Evolutionary conservation across 2,329 filamentous ascomycete species (phyloP), one percentile per base, ranked within the genome.

Genomic region (Phyllosticta citribraziliensis): DNA sequence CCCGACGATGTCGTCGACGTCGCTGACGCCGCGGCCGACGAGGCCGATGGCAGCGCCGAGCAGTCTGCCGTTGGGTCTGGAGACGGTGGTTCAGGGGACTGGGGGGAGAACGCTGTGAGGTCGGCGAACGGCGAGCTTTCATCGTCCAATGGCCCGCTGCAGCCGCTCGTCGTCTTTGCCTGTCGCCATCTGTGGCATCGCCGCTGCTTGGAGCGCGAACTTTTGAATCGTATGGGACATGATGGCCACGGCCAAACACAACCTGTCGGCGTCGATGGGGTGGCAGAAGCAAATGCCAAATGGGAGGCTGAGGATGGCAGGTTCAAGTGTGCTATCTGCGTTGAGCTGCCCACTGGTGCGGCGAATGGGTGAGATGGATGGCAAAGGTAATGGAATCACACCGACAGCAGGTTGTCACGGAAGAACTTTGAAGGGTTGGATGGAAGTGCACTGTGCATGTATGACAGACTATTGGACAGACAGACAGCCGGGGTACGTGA

Each of bases 1-100:
- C 67, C 57, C 12, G 71, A 71, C 68, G 71, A 72, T 65, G 70
- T 63, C 64, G 69, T 63, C 64, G 70, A 66, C 56, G 69, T 47
- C 63, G 73, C 65, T 63, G 68, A 65, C 62, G 70, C 64, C n/a
- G 56, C 67, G 62, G 68, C 69, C 66, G 64, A 68, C 62, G 72
- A 73, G 62, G 60, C 82, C 80, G 68, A 81, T 78, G 67, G 78
- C 3, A 47, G n/a, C 63, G 68, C 64, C 62, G 70, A 64, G 24
- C 40, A 47, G n/a, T n/a, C 17, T 8, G 40, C 40, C n/a, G 17
- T n/a, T 47, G 17, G 12, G 5, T n/a, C 40, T 47, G 40, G 55
- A 67, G 62, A 67, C 69, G 67, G 64, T 68, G 67, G 64, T 68
- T 63, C 40, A n/a, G 72, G 73, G 62, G 59, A 82, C 80, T 77